Conservation (phyloP, 2,329 filamentous ascomycete species). For the Thermochaetoides dissita region DNA sequence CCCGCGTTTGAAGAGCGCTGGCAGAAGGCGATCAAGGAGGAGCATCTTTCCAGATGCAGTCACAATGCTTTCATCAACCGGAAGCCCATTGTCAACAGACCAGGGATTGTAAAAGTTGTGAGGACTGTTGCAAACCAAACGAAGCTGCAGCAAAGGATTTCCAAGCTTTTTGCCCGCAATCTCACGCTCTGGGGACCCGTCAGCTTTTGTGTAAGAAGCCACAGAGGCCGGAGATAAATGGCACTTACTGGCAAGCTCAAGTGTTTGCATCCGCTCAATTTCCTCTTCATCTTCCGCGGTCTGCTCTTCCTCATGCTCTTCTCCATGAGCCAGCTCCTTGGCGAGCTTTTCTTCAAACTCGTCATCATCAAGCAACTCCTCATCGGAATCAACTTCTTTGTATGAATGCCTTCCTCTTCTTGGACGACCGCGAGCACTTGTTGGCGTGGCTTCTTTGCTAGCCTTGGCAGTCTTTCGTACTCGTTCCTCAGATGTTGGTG, state of each 20-base stretch:
- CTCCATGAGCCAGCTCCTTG: conserved; percentile 35
- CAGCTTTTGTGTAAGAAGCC: too few relatives aligned
- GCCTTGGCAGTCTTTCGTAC: conserved; percentile 58
- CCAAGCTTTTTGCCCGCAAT: conserved; percentile 85
- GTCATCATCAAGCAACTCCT: conserved; percentile 58
- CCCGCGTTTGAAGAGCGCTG: conserved; percentile 53
- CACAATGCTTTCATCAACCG: conserved; percentile 67
- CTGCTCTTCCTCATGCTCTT: conserved; percentile 24
- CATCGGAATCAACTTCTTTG: conserved; percentile 44
- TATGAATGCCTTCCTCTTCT: conserved; percentile 36
- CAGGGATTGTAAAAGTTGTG: conserved; percentile 97
- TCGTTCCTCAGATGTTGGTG: conserved; percentile 20
- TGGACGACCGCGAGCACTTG: conserved; percentile 35
- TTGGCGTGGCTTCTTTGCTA: conserved; percentile 61
- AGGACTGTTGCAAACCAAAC: conserved; percentile 81
- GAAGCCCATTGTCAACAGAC: conserved; percentile 40
- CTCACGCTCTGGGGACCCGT: conserved; percentile 48
- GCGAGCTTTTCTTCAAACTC: conserved; percentile 72
- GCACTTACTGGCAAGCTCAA: conserved; percentile 60
- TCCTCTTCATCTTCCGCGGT: conserved; percentile 40
- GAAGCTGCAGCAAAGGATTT: conserved; percentile 83
- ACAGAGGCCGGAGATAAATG: not conserved
- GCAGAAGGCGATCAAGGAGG: conserved; percentile 73
- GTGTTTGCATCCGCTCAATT: conserved; percentile 48
- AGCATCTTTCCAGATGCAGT: conserved; percentile 92